Evolutionary conservation across 78 protist species (phyloP).

Genomic region (Pelomyxa schiedti): DNA sequence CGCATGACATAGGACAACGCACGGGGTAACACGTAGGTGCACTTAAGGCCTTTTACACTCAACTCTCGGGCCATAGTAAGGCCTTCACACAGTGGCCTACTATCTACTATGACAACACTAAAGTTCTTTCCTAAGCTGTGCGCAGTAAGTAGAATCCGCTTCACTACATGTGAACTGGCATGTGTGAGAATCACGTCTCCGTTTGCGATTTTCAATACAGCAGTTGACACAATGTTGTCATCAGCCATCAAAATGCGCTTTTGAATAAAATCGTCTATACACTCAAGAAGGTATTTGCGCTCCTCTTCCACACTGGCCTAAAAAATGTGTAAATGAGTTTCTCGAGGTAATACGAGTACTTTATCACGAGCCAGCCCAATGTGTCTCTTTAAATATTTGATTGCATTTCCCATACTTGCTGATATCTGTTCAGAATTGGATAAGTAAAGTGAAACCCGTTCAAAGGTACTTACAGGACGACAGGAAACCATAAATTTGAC

Average conservation of each 20-base stretch:
- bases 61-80: constrained; percentile 26
- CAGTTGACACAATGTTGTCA: constrained; percentile 31
- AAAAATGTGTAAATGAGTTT: neutral
- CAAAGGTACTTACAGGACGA: constrained; percentile 24
- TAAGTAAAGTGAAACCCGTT: neutral
- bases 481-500: constrained; percentile 72
- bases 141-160: constrained; percentile 48
- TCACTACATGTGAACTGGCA: constrained; percentile 59
- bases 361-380: neutral
- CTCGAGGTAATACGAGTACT: constrained; percentile 24
- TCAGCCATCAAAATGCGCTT: constrained; percentile 58
- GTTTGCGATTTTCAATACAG: constrained; percentile 30
- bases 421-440: constrained; percentile 4
- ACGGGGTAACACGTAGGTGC: constrained; percentile 65
- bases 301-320: constrained; percentile 16
- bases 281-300: constrained; percentile 16
- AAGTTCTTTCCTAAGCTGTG: constrained; percentile 43
- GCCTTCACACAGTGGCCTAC: constrained; percentile 84
- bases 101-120: constrained; percentile 80
- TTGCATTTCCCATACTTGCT: constrained; percentile 66
- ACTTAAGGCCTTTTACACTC: constrained; percentile 42
- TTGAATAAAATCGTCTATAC: constrained; percentile 39
- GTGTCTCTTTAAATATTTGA: constrained; percentile 38
- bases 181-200: constrained; percentile 79
- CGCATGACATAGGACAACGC: constrained; percentile 75